A percentile compares a stretch with the other conserved stretches of the same genome.
Conservation (phyloP, 2,329 filamentous ascomycete species). For the Colletotrichum paranaense region DNA sequence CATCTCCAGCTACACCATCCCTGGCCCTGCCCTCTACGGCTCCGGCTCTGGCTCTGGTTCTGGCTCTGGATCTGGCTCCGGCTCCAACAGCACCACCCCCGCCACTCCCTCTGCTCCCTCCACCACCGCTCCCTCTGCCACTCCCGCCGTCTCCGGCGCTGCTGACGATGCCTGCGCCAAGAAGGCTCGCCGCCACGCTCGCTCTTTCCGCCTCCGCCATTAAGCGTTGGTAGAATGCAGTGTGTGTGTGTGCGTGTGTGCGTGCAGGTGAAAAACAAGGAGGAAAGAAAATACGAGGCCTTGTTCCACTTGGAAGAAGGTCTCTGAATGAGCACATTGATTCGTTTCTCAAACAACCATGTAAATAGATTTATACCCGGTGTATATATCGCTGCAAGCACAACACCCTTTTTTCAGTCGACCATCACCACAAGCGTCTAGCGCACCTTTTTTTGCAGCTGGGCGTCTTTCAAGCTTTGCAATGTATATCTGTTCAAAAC, state of each 20-base stretch:
- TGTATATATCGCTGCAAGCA: constrained; percentile 33
- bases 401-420: constrained; percentile 12
- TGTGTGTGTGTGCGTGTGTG: no score
- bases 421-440: constrained; percentile 9
- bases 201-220: constrained; percentile 18
- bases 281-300: not conserved
- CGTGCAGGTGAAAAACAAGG: not conserved
- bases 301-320: not conserved
- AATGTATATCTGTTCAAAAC: constrained; percentile 28
- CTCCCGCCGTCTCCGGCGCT: not conserved
- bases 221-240: constrained; percentile 10
- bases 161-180: constrained; percentile 15
- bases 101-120: constrained; percentile 2
- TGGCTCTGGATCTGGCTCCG: constrained; percentile 37
- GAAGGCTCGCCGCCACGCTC: constrained; percentile 25
- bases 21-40: constrained; percentile 41
- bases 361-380: constrained; percentile 34
- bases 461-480: constrained; percentile 20
- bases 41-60: constrained; percentile 11
- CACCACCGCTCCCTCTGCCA: constrained; percentile 3
- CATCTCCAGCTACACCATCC: constrained; percentile 44
- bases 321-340: constrained; percentile 11
- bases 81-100: constrained; percentile 34
- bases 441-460: constrained; percentile 21
- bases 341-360: constrained; percentile 25